Base-by-base conservation (phyloP, 306 rosid genomes). In the Pueraria montana region DNA sequence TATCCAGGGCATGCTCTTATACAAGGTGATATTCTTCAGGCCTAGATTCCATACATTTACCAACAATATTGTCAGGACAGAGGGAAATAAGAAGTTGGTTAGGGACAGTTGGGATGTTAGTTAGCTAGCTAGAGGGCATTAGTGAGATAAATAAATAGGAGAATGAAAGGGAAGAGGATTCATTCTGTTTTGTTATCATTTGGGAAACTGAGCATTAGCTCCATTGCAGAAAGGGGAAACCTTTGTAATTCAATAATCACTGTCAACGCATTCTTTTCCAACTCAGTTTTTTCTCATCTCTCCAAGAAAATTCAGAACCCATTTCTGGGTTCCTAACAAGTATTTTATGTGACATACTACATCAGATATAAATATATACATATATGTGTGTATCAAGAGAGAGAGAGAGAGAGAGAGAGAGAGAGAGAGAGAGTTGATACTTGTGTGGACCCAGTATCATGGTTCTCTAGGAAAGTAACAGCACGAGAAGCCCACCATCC, bases 401-500 rank as follows among this genome's bases (percentile, higher is more conserved):
- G 67, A 62, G 63, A 56, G 63, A 71, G 21, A 77, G 83, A 40
- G 56, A 68, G 75, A 80, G 23, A 20, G 53, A 53, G 67, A 62
- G 63, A 56, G 63, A 71, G 21, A 77, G 83, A 40, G 56, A 68
- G 75, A 80, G 74, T 3, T 61, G 77, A 64, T 74, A 93, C 97
- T 91, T 93, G 97, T 78, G 97, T 93, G 52, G 97, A 93, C 50
- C 97, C 97, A 14, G 97, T 93, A 73, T 93, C 97, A 81, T 93
- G 97, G 84, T 93, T 93, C 90, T 93, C 94, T 45, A 93, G 61
- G 87, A 93, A 89, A n/a, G 97, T 93, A 77, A 91, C 97, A 48
- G 97, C 93, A 63, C 95, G 94, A 18, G 97, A 93, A 73, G 95
- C 92, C 97, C 97, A 93, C 97, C 95, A 93, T 50, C 97, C 97